Base-by-base conservation (phyloP, 208 protist genomes). In the Crithidia expoeki region DNA sequence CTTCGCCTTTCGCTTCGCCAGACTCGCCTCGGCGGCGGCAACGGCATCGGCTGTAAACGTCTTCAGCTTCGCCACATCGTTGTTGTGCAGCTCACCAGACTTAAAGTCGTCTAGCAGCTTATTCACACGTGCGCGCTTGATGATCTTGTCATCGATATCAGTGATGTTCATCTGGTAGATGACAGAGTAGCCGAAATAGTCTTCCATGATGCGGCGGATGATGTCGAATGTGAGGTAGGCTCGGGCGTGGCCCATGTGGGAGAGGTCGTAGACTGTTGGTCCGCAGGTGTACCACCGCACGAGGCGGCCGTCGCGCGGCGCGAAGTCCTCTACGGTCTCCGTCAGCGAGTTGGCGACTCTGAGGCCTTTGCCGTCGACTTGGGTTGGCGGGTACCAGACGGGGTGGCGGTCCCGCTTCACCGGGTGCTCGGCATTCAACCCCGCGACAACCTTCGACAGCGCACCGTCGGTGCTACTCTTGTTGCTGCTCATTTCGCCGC, bases 111-210 rank as follows among this genome's bases (percentile, higher is more conserved):
- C 77, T 27, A 98, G 74, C 16, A 98, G 90, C 51, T 94, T 79
- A 71, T 94, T 95, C 58, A 94, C 82, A 36, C 97, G 82, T 2
- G 96, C 94, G n/a, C 90, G 83, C 63, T 97, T 92, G 56, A 99
- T 98, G 64, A 99, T 99, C 71, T 99, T 99, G 84, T 99, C 98
- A 69, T 99, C 98, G 70, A 99, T 98, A 74, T 99, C 98, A 17
- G 98, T 99, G 52, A 99, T 98, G 80, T 99, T 99, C 95, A 99
- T 98, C 66, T 95, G 89, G 55, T 95, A 97, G 9, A 85, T 30
- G 0, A 99, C 83, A 12, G 91, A 69, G 68, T 98, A 98, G 21
- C 85, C 75, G 74, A 99, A 99, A 83, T 99, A 99, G 51, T 99
- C 86, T 59, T 94, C 83, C 83, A 99, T 88, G 32, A 99, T 97